Base-by-base conservation (phyloP, 768 basidiomycete species). In the Termitomyces sp. region DNA sequence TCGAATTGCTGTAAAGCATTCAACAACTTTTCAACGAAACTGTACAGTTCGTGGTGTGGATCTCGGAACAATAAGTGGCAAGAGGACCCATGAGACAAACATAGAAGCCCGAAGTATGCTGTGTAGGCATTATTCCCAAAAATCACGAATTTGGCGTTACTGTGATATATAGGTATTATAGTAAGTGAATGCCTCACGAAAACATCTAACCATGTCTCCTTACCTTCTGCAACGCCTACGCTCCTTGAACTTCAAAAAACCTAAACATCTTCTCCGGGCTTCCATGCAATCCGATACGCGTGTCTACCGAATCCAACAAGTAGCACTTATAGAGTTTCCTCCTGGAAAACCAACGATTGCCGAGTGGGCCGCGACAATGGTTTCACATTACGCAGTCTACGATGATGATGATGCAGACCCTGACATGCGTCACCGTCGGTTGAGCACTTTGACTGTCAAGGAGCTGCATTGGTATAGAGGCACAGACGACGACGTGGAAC, bases 391-490 rank as follows among this genome's bases (percentile, higher is more conserved):
- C 43, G 34, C 56, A 24, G 39, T 56, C 3, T 43, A n/a, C n/a
- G n/a, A n/a, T n/a, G n/a, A 54, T 26, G 53, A 59, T 26, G 58
- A 62, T 22, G 54, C 39, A 12, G 46, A 54, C 46, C 57, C 58
- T 16, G 42, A 57, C n/a, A n/a, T 7, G 10, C 46, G 57, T 29
- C 55, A 59, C 27, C 56, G 53, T 24, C 49, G 61, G 1, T 54
- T 62, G 48, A 48, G 48, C 26, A 58, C 51, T 31, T 43, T 62
- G 47, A 55, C 37, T 2, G 55, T 62, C 27, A 59, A 57, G 22
- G 61, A 62, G 47, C 18, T 62, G 29, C 46, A 39, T 18, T 62
- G 61, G 59, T 62, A 59, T 48, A 57, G 48, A 29, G 56, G 44
- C 8, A 41, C n/a, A n/a, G n/a, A 43, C 22, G 36, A 46, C 36